Base-by-base conservation (phyloP, 345 rosid genomes). In the Boechera divaricarpa region DNA sequence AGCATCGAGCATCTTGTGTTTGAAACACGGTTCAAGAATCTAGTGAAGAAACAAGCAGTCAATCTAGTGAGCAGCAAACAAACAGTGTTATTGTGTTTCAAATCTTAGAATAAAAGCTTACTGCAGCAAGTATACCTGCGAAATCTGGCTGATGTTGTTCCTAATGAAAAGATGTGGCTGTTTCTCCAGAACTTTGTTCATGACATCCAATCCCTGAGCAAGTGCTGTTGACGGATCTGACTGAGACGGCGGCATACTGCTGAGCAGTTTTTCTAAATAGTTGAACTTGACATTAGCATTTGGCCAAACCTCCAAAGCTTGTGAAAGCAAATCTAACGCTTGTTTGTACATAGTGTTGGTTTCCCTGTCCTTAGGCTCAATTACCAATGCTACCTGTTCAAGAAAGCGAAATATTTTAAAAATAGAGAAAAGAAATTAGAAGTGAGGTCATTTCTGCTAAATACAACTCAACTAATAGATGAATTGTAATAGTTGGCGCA, bases 341-440 rank as follows among this genome's bases (percentile, higher is more conserved):
- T 95, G 98, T 80, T 86, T 91, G 78, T 95, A 95, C 98, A 95
- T 89, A 11, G 79, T 77, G 82, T 83, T 91, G 73, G 96, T 86
- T 85, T 95, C 99, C 86, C 89, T 94, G 74, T 90, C 99, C 90
- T 91, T 95, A n/a, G 99, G 97, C 84, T 95, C 99, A 82, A 92
- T 92, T 61, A 95, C 98, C 83, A 95, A 85, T 47, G 99, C 98
- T 82, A 95, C 99, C 99, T 95, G 87, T 79, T 73, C 36, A 67
- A 35, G 70, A 60, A 73, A 60, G 57, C 54, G 6, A 72, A 26
- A 60, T 10, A 32, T 59, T 7, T 51, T 36, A 1, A 65, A 53
- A 61, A 35, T 0, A 6, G 33, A 66, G 51, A 52, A 41, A 41
- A 7, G 5, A 66, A 57, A 70, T 38, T 28, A 35, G 67, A 64